Percentiles rank a stretch among this genome's conserved stretches.
Evolutionary conservation across 2,329 filamentous ascomycete genomes (phyloP).

Genomic region (Xylariaceae sp.): DNA sequence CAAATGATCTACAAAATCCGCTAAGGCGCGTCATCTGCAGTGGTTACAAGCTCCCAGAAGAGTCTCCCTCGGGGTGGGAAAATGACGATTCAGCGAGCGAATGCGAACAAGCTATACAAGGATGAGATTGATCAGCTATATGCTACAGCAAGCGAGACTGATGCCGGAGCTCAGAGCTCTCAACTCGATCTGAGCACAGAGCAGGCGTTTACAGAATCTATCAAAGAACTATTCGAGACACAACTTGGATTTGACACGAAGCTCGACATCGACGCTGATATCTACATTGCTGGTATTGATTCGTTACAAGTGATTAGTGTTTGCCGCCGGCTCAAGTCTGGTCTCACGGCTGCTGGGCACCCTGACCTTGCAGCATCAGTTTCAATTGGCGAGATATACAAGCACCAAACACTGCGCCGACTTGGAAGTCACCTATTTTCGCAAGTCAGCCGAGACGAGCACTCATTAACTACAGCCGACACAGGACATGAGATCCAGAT

Average conservation of each 20-base stretch:
- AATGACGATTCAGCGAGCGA: constrained; percentile 38
- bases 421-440: constrained; percentile 21
- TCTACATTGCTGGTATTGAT: constrained; percentile 40
- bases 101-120: constrained; percentile 36
- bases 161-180: background rate
- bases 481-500: constrained; percentile 6
- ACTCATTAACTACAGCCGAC: background rate
- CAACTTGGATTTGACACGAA: background rate
- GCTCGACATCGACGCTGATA: constrained; percentile 28
- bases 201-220: background rate
- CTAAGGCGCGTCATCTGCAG: background rate
- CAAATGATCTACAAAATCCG: background rate
- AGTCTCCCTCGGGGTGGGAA: constrained; percentile 41
- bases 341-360: background rate
- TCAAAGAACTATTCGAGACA: background rate
- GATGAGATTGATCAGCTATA: constrained; percentile 39
- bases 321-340: background rate
- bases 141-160: background rate
- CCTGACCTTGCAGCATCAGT: background rate
- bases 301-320: constrained; percentile 36
- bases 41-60: constrained; percentile 18
- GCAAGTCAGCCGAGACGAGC: background rate
- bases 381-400: constrained; percentile 2
- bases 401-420: constrained; percentile 16
- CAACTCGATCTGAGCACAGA: background rate